A percentile compares a stretch with the other conserved stretches of the same genome.
Conservation (phyloP, 768 basidiomycete genomes). For the Paxillus ammoniavirescens region DNA sequence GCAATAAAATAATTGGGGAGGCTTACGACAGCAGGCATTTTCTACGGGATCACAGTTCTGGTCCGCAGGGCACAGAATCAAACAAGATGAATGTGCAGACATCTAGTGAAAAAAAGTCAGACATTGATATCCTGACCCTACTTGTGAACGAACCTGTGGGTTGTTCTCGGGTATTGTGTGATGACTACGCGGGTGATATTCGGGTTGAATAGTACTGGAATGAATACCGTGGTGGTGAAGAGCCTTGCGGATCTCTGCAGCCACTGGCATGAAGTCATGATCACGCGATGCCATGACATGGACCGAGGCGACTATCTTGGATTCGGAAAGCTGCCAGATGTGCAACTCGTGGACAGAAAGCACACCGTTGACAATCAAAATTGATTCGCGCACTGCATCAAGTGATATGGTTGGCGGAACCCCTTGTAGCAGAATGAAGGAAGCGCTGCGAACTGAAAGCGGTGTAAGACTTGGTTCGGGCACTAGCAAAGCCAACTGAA, state of each 20-base stretch:
- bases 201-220: conserved; percentile 92
- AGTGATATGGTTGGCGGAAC: conserved; percentile 88
- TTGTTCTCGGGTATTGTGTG: conserved; percentile 42
- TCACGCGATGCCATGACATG: conserved; percentile 84
- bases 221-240: conserved; percentile 94
- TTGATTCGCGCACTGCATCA: conserved; percentile 82
- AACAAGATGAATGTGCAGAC: conserved; percentile 55
- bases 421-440: conserved; percentile 92
- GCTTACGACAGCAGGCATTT: conserved; percentile 81
- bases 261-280: conserved; percentile 90
- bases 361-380: conserved; percentile 80
- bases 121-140: neutral
- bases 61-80: conserved; percentile 71
- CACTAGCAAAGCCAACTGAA: neutral
- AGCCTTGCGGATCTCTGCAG: conserved; percentile 76
- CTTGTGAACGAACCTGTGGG: conserved; percentile 42
- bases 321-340: conserved; percentile 96
- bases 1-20: neutral
- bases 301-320: conserved; percentile 92
- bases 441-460: conserved; percentile 74
- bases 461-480: conserved; percentile 11
- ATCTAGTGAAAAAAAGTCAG: conserved; percentile 34
- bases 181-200: conserved; percentile 51
- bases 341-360: conserved; percentile 88
- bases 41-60: conserved; percentile 64